phyloP scores from a whole-genome alignment of 1,139 yeast species.

The Casaregolazyma suthepensis region DNA sequence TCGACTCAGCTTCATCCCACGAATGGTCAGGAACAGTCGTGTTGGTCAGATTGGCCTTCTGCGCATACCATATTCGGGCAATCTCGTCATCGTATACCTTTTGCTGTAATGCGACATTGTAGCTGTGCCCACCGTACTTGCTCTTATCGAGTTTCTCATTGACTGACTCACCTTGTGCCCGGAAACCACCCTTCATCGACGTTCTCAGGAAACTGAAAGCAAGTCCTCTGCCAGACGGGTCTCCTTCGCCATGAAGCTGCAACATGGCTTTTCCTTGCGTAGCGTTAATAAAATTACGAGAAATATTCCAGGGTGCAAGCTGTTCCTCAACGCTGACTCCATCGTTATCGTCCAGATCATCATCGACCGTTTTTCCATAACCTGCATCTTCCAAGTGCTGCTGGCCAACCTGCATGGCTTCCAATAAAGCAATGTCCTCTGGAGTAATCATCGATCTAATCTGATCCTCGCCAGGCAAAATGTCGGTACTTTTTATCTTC shows the following conservation, averaged over 20 bases:
- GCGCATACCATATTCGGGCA: constrained; percentile 84
- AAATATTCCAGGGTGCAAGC: constrained; percentile 87
- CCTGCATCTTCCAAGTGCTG: constrained; percentile 73
- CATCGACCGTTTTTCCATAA: constrained; percentile 44
- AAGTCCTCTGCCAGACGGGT: constrained; percentile 87
- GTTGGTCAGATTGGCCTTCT: constrained; percentile 56
- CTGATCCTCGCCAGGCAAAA: constrained; percentile 70
- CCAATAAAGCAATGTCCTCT: constrained; percentile 82
- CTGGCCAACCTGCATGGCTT: constrained; percentile 91
- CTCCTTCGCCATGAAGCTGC: constrained; percentile 95
- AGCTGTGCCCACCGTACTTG: constrained; percentile 58
- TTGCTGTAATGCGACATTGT: constrained; percentile 82
- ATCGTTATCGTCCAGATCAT: constrained; percentile 37
- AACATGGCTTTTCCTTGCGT: constrained; percentile 97
- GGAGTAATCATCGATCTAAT: constrained; percentile 85
- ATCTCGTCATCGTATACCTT: constrained; percentile 90
- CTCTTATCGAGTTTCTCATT: constrained; percentile 39
- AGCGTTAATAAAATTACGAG: constrained; percentile 85
- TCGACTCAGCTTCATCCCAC: constrained; percentile 35
- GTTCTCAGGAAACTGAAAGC: constrained; percentile 87
- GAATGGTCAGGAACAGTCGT: constrained; percentile 28
- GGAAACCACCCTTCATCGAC: constrained; percentile 92
- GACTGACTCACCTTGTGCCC: constrained; percentile 51
- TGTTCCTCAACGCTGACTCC: constrained; percentile 69
- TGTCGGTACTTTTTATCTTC: constrained; percentile 75